Conservation (phyloP, 2,329 filamentous ascomycete species). For the Apiospora hydei region DNA sequence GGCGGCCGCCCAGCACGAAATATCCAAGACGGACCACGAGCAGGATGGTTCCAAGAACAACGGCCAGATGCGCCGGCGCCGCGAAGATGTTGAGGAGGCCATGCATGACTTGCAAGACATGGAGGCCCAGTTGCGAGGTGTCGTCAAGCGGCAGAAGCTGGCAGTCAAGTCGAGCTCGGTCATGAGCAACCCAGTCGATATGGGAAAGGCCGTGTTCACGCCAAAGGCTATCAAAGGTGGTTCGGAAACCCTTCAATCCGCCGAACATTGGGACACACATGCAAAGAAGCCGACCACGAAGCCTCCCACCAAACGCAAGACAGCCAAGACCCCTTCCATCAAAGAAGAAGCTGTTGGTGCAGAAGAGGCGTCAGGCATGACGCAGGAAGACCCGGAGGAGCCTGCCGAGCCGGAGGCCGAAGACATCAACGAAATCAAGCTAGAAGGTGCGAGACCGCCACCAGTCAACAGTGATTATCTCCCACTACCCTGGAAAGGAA, state of each 20-base stretch:
- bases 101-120: conserved; percentile 57
- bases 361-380: conserved; percentile 18
- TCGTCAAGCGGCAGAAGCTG: conserved; percentile 54
- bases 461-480: conserved; percentile 84
- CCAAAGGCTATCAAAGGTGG: conserved; percentile 28
- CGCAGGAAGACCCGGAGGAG: conserved; percentile 28
- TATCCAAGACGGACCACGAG: background rate
- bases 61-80: conserved; percentile 27
- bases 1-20: background rate
- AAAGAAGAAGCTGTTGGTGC: background rate
- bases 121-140: conserved; percentile 54
- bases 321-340: background rate
- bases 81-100: conserved; percentile 46
- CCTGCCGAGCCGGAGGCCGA: conserved; percentile 32
- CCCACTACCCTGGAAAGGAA: conserved; percentile 88
- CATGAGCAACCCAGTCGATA: conserved; percentile 28
- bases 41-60: background rate
- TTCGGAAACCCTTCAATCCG: conserved; percentile 22
- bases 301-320: background rate
- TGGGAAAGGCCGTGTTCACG: conserved; percentile 47
- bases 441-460: conserved; percentile 64
- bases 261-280: background rate
- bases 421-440: conserved; percentile 33
- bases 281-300: background rate
- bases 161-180: conserved; percentile 53